Evolutionary conservation across 306 rosid genomes (phyloP).

Genomic region (Citrullus amarus): DNA sequence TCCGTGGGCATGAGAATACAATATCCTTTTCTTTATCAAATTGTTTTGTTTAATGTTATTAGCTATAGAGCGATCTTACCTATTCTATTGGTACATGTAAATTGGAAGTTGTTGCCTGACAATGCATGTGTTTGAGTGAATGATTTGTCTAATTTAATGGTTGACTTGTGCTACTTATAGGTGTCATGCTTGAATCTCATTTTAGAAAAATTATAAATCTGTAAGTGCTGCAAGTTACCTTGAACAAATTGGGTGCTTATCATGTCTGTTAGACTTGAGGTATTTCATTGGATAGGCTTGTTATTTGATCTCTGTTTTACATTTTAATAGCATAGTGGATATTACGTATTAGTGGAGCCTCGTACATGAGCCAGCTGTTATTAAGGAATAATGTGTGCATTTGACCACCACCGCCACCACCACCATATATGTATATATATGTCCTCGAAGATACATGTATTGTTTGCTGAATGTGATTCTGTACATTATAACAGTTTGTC

Average conservation of each 20-base stretch:
- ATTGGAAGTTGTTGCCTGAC: not conserved
- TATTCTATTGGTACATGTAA: not conserved
- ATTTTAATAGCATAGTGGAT: not conserved
- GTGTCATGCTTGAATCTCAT: not conserved
- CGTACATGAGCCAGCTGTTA: not conserved
- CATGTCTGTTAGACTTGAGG: not conserved
- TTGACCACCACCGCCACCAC: too few relatives aligned
- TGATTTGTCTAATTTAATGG: not conserved
- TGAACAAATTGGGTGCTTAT: not conserved
- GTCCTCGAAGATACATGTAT: not conserved
- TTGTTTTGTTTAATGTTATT: constrained; percentile 4
- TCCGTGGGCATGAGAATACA: constrained; percentile 99
- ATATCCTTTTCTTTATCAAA: constrained; percentile 53
- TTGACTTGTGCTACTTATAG: not conserved
- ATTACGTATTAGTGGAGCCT: not conserved
- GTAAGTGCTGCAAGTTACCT: not conserved
- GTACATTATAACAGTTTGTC: not conserved
- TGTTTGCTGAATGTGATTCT: not conserved
- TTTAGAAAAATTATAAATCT: not conserved
- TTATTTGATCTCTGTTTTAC: not conserved
- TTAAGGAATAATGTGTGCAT: not conserved
- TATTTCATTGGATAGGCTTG: not conserved
- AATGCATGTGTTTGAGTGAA: not conserved
- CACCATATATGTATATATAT: not conserved
- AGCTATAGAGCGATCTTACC: not conserved